Evolutionary conservation across 805 yeast species (phyloP).

Genomic region (Blastobotrys peoriensis): DNA sequence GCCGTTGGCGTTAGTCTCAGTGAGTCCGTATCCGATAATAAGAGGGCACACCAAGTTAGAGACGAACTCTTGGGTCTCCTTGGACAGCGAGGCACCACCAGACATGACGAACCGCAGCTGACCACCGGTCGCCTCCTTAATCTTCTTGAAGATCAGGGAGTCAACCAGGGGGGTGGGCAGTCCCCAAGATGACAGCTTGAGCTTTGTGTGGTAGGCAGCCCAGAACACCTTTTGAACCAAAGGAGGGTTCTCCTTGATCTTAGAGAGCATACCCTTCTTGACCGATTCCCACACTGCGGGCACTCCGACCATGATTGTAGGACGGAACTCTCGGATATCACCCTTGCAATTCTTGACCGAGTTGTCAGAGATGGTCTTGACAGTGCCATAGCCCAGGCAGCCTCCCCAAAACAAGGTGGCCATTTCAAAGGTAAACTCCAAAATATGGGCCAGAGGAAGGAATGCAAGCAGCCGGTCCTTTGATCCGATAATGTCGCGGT

Average conservation of each 20-base stretch:
- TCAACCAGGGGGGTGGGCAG: slow-evolving; percentile 79
- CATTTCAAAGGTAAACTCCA: slow-evolving; percentile 86
- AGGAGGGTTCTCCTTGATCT: slow-evolving; percentile 60
- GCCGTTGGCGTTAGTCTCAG: slow-evolving; percentile 92
- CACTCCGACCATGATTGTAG: slow-evolving; percentile 95
- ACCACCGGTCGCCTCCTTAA: slow-evolving; percentile 95
- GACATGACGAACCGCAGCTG: slow-evolving; percentile 63
- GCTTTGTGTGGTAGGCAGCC: slow-evolving; percentile 75
- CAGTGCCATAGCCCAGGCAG: slow-evolving; percentile 81
- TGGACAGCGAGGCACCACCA: slow-evolving; percentile 89
- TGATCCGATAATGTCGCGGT: slow-evolving; percentile 42
- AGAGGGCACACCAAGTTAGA: slow-evolving; percentile 72
- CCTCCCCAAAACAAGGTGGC: slow-evolving; percentile 84
- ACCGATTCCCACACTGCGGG: slow-evolving; percentile 98
- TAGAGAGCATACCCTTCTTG: slow-evolving; percentile 81
- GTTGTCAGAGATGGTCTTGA: slow-evolving; percentile 79
- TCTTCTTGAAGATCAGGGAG: slow-evolving; percentile 70
- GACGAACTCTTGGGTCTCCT: slow-evolving; percentile 76
- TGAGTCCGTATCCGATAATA: slow-evolving; percentile 92
- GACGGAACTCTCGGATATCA: slow-evolving; percentile 80
- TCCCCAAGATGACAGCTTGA: slow-evolving; percentile 52
- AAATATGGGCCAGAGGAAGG: slow-evolving; percentile 93
- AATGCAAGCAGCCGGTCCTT: slow-evolving; percentile 77
- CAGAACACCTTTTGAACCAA: slow-evolving; percentile 77
- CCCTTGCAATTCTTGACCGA: slow-evolving; percentile 82